Conservation (phyloP, 208 protist genomes). For the Perkinsela sp. region DNA sequence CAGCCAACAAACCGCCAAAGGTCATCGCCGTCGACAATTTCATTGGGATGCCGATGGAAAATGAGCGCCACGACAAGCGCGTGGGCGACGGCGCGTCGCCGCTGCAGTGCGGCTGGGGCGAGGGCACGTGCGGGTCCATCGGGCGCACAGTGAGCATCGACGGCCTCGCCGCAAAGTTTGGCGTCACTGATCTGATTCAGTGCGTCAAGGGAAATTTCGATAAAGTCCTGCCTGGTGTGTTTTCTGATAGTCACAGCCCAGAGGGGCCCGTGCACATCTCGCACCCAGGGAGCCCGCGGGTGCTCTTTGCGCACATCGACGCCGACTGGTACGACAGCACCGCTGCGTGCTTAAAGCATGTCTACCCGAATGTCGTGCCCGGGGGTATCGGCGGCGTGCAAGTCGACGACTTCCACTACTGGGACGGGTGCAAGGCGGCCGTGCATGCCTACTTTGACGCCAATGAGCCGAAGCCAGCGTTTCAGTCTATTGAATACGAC, state of each 20-base stretch:
- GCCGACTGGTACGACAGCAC: constrained; percentile 1
- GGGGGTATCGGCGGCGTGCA: background rate
- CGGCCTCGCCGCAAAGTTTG: background rate
- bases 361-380: background rate
- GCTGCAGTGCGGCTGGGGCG: background rate
- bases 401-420: background rate
- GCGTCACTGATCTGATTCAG: background rate
- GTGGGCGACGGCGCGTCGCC: background rate
- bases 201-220: background rate
- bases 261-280: background rate
- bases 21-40: background rate
- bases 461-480: background rate
- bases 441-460: background rate
- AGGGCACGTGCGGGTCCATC: background rate
- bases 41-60: background rate
- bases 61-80: background rate
- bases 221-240: background rate
- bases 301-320: background rate
- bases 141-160: background rate
- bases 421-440: background rate
- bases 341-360: background rate
- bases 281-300: background rate
- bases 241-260: too few species aligned
- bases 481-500: background rate
- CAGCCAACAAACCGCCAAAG: background rate